These are phyloP conservation scores for Elsinoe perseae DNA, from an alignment of 2,329 filamentous ascomycete species.

Conservation along the genomic window DNA sequence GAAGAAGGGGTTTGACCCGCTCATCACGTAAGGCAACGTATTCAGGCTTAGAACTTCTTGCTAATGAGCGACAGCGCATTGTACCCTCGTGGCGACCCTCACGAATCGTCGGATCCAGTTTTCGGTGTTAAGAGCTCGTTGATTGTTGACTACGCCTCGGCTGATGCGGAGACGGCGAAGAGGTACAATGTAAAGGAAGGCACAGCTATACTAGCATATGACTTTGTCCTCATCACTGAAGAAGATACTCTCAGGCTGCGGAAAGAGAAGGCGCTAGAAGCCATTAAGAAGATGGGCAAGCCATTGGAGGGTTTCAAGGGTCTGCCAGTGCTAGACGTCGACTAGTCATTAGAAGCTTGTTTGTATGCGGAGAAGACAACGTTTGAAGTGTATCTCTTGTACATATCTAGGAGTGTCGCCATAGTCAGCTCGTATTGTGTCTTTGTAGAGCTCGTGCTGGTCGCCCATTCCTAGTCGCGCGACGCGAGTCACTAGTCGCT, in stretches of 20 bases:
- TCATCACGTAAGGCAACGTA: conserved; percentile 22
- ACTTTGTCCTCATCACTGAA: conserved; percentile 66
- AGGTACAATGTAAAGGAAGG: conserved; percentile 57
- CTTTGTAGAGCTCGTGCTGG: not conserved
- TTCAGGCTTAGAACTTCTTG: not conserved
- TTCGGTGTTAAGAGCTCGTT: conserved; percentile 75
- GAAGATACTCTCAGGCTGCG: conserved; percentile 57
- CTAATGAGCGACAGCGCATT: conserved; percentile 47
- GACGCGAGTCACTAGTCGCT: not conserved
- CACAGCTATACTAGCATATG: conserved; percentile 45
- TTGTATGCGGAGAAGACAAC: not conserved
- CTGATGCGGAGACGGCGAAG: conserved; percentile 42
- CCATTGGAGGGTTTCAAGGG: conserved; percentile 65
- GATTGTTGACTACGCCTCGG: conserved; percentile 51
- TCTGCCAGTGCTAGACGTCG: conserved; percentile 60
- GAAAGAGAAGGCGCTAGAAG: conserved; percentile 55
- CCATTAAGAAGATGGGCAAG: conserved; percentile 55
- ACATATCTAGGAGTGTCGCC: not conserved
- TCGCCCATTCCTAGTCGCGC: not conserved
- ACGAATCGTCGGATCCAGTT: conserved; percentile 71
- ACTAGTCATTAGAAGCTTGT: conserved; percentile 30
- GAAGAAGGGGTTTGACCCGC: conserved; percentile 21
- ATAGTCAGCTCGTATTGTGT: not conserved
- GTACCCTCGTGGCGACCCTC: conserved; percentile 66
- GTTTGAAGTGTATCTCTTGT: too few relatives aligned